Evolutionary conservation across 2,329 filamentous ascomycete species (phyloP).

Genomic region (Rugonectria rugulosa): DNA sequence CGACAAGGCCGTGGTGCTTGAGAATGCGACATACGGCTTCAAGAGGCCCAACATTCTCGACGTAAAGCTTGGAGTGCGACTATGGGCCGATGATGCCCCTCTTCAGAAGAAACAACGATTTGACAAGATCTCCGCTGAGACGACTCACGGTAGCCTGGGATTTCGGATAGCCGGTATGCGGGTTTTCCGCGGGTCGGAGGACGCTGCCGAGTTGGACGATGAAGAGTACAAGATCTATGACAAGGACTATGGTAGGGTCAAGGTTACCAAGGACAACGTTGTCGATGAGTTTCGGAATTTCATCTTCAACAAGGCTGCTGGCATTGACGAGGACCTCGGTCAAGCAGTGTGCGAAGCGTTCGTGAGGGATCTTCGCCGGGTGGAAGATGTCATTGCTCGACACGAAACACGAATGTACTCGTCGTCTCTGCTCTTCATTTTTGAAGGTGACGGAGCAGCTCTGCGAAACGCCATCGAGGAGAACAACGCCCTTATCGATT

Average conservation of each 20-base stretch:
- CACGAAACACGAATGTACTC: slow-evolving; percentile 72
- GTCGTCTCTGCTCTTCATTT: slow-evolving; percentile 67
- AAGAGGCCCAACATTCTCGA: slow-evolving; percentile 89
- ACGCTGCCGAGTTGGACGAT: slow-evolving; percentile 58
- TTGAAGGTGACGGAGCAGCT: slow-evolving; percentile 67
- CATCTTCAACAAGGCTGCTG: slow-evolving; percentile 64
- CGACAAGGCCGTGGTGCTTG: slow-evolving; percentile 80
- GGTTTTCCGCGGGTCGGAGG: slow-evolving; percentile 64
- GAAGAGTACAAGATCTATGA: slow-evolving; percentile 67
- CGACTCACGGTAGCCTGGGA: slow-evolving; percentile 66
- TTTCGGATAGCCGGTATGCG: slow-evolving; percentile 73
- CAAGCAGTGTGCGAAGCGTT: slow-evolving; percentile 63
- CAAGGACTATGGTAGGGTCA: slow-evolving; percentile 66
- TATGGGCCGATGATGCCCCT: slow-evolving; percentile 82
- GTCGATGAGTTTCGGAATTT: slow-evolving; percentile 63
- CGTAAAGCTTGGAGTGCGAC: slow-evolving; percentile 83
- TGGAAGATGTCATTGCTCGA: slow-evolving; percentile 60
- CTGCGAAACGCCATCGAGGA: slow-evolving; percentile 61
- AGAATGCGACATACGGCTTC: slow-evolving; percentile 85
- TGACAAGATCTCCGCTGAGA: slow-evolving; percentile 64
- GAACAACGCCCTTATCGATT: slow-evolving; percentile 58
- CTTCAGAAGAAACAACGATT: slow-evolving; percentile 66
- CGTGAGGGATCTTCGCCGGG: slow-evolving; percentile 58
- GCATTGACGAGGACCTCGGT: slow-evolving; percentile 66
- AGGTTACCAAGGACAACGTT: slow-evolving; percentile 62